Base-by-base conservation (phyloP, 2,329 filamentous ascomycete genomes). In the Biscogniauxia marginata region DNA sequence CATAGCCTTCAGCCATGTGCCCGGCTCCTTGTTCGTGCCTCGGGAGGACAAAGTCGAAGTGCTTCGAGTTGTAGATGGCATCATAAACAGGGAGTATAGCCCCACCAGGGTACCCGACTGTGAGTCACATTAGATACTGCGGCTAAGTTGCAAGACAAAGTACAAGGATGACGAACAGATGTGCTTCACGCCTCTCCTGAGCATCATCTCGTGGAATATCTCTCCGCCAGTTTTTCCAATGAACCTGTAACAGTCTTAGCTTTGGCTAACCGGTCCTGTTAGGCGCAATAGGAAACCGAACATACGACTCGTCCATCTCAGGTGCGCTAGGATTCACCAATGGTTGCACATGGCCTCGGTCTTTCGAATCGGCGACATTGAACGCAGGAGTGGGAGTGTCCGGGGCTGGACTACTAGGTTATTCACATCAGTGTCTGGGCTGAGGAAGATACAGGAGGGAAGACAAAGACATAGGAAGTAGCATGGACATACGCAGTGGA, bases 131-230 rank as follows among this genome's bases (percentile, higher is more conserved):
- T 51, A 60, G 56, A 46, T 23, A 21, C n/a, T 21, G 48, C 5
- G 23, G 18, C 18, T 7, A 43, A 53, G 43, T 58, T 46, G 52
- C 46, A 3, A 34, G 18, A 46, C 52, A 25, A 48, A 53, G 55
- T 48, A n/a, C 48, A 34, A 25, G 24, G 51, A 49, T 9, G 47
- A 87, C 91, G 71, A 82, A 96, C 91, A 98, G 70, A 98, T 84
- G 74, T 97, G 91, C 79, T 97, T 95, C 55, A 99, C 93, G 66
- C 82, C 84, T 67, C 93, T 90, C 70, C 93, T 84, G 60, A 96
- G 82, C 93, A 99, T 97, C 93, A 98, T 98, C 78, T 98, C 93
- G 75, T 98, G 93, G 76, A 98, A 96, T 67, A 98, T 97, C 75
- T 97, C 88, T 71, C 95, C 95, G 71, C 95, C 93, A 50, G 86